Base-by-base conservation (phyloP, 2,329 filamentous ascomycete genomes). In the Berkeleyomyces basicola region DNA sequence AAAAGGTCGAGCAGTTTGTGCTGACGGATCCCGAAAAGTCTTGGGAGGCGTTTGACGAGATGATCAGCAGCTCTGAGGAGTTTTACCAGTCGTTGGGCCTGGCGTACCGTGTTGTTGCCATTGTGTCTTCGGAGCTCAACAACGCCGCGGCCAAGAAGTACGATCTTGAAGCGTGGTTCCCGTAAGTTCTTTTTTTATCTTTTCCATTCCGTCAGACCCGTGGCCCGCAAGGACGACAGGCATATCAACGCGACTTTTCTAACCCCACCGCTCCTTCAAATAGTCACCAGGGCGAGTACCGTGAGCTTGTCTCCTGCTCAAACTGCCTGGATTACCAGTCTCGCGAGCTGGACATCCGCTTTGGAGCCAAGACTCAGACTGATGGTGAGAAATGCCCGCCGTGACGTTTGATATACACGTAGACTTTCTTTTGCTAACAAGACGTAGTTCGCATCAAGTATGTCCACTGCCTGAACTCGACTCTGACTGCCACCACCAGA, bases 251-350 rank as follows among this genome's bases (percentile, higher is more conserved):
- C n/a, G 23, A 6, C 5, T n/a, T 37, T 33, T 7, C 33, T 14
- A 37, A 36, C 10, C 49, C 37, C 14, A 37, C 49, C 11, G 16
- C 40, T 46, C 14, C 14, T 10, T 1, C 5, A 10, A 47, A 59
- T 31, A 63, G 61, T 43, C 60, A 63, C 79, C 91, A 97, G 74
- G 87, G 87, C 69, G 93, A 97, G 75, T 99, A 97, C 81, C 97
- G 97, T 77, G 93, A 97, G 77, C 82, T 99, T 37, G 93, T 97
- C 59, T 95, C 89, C 23, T 96, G 91, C 81, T 95, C 90, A 66
- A 99, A 99, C 77, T 99, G 93, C 78, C 95, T 90, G 53, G 92
- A 97, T 73, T 97, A 97, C 78, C 93, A 99, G 78, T 90, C 90
- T 33, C 83, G 93, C 63, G 91, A 90, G 68, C 81, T 99, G 10